These are phyloP conservation scores for Fagus crenata DNA, from an alignment of 306 rosid species.

Conservation along the genomic window DNA sequence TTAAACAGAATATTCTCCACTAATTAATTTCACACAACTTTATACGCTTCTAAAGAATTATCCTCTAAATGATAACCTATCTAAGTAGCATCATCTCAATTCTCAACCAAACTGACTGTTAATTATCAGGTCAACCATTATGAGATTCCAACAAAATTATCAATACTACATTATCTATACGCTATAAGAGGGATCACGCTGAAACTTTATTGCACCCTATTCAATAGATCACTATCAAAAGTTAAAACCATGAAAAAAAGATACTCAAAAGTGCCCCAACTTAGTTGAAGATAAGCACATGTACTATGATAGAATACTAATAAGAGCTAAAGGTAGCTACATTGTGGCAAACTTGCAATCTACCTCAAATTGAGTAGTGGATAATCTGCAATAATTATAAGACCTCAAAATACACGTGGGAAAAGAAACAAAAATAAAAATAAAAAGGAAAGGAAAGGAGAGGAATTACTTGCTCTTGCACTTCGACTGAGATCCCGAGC, in stretches of 20 bases:
- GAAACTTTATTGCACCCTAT: no score
- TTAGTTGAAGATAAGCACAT: neutral
- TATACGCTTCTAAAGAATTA: neutral
- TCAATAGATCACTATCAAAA: no score
- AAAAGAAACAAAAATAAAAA: neutral
- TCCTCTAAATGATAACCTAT: neutral
- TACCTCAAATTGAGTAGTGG: no score
- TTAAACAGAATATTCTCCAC: no score
- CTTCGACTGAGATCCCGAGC: slow-evolving; percentile 74
- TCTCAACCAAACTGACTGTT: neutral
- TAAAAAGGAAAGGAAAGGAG: neutral
- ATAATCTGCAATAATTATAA: neutral
- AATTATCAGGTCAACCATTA: neutral
- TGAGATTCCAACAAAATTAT: neutral
- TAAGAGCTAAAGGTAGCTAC: neutral
- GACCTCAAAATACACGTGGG: neutral
- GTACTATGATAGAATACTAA: neutral
- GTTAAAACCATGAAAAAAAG: neutral
- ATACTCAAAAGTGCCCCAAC: neutral
- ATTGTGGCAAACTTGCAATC: neutral
- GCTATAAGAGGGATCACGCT: no score
- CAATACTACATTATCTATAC: no score
- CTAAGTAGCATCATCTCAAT: neutral
- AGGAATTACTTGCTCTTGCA: slow-evolving; percentile 61
- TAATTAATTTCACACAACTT: neutral